Evolutionary conservation across 129 eudicot genomes (phyloP), one percentile per base, ranked within the genome.

Genomic region (Lactuca sativa): DNA sequence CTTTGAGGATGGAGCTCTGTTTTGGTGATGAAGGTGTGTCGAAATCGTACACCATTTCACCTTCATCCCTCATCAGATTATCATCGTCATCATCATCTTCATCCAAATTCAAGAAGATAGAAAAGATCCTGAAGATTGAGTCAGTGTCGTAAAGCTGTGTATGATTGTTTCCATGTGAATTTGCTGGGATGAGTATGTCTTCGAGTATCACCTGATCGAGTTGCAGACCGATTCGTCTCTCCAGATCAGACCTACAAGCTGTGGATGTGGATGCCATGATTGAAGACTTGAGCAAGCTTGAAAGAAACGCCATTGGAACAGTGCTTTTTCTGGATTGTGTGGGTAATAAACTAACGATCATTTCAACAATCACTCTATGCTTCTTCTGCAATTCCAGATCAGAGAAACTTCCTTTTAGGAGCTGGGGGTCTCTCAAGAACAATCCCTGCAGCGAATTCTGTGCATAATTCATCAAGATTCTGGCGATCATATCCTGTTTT

Each of bases 151-250:
- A 95, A 16, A 90, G 56, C 2, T 87, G 87, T 70, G 80, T 71
- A 62, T 87, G 89, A 62, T 59, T 75, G 80, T 83, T 90, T 10
- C 90, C 95, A 72, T 83, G 55, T 36, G 91, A 59, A 77, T 76
- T 78, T 1, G 89, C 82, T 9, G 99, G 97, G 56, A 95, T 86
- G 31, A 95, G 87, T 16, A 95, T 79, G 71, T 95, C 99, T 77
- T 95, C 99, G 18, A 95, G 95, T 68, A 95, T 95, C 13, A 97
- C 99, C 64, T 95, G 96, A 47, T 95, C 97, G 6, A 95, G 82
- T 64, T 90, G 99, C 83, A 90, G 62, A 33, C 99, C 97, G 5
- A 95, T 90, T 71, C 99, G 74, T 56, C 97, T 74, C 91, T 95
- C 99, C 1, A 95, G 79, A 80, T 95, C 99, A 6, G 97, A 85